phyloP scores from a whole-genome alignment of 2,329 filamentous ascomycete species.

The Chrysosphaeria jannelii region DNA sequence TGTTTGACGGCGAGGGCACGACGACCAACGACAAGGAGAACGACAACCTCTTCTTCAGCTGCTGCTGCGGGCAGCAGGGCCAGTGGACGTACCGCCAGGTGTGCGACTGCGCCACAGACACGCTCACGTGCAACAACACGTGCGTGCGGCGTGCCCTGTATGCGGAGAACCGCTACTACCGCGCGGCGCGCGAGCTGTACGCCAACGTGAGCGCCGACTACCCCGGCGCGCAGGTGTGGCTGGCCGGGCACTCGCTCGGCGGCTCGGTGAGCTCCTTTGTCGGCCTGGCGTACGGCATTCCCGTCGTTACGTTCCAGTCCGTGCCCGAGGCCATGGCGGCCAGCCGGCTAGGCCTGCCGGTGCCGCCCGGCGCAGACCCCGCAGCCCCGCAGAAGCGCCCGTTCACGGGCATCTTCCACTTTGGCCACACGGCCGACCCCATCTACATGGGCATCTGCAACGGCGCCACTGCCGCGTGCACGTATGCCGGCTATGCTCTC shows the following conservation, averaged over 20 bases:
- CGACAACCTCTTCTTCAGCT: constrained; percentile 94
- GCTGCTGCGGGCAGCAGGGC: constrained; percentile 83
- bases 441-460: constrained; percentile 84
- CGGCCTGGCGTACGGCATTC: constrained; percentile 69
- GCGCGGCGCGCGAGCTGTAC: constrained; percentile 65
- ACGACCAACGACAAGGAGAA: constrained; percentile 95
- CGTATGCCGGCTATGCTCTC: constrained; percentile 75
- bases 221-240: constrained; percentile 58
- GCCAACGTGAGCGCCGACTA: constrained; percentile 78
- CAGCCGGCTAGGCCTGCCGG: constrained; percentile 53
- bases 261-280: constrained; percentile 71
- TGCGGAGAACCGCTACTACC: constrained; percentile 75
- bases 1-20: constrained; percentile 90
- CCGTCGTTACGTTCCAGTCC: constrained; percentile 77
- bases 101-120: constrained; percentile 68
- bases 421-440: constrained; percentile 86
- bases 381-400: constrained; percentile 37
- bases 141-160: constrained; percentile 49
- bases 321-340: constrained; percentile 76
- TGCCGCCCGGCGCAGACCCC: constrained; percentile 50
- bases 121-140: constrained; percentile 76
- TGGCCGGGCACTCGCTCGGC: constrained; percentile 76
- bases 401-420: constrained; percentile 59
- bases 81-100: constrained; percentile 75
- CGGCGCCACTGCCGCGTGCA: constrained; percentile 63